Conservation (phyloP, 1,284 basidiomycete species). For the Rhodotorula sp. region DNA sequence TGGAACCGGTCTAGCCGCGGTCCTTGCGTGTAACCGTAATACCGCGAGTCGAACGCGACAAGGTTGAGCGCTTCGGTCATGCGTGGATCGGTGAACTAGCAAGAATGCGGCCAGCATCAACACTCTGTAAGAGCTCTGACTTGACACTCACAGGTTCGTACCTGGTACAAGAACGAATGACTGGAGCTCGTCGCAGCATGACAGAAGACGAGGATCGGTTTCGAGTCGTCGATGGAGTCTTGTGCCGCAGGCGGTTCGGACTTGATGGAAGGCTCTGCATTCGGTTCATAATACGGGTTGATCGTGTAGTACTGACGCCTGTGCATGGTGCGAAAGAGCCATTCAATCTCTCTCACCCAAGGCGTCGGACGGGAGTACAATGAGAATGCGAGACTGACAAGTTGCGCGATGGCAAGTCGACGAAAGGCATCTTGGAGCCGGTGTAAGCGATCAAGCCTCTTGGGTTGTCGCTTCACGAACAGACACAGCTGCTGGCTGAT, state of each 20-base stretch:
- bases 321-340: not conserved
- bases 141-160: not conserved
- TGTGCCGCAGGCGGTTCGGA: not conserved
- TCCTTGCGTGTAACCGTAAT: conserved; percentile 13
- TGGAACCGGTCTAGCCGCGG: conserved; percentile 6
- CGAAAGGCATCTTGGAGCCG: conserved; percentile 10
- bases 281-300: conserved; percentile 11
- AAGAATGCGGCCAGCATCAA: not conserved
- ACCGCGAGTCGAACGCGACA: conserved; percentile 20
- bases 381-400: conserved; percentile 1
- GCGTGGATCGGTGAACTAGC: conserved; percentile 17
- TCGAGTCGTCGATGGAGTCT: not conserved
- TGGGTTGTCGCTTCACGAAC: too few species aligned
- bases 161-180: conserved; percentile 23
- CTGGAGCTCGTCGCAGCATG: conserved; percentile 19
- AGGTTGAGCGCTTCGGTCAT: conserved; percentile 16
- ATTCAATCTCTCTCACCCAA: not conserved
- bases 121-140: not conserved
- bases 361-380: not conserved
- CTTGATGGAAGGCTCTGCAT: not conserved
- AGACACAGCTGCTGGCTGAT: too few species aligned
- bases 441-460: too few species aligned
- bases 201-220: conserved; percentile 10
- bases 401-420: conserved; percentile 7
- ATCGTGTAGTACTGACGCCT: conserved; percentile 24